Evolutionary conservation across 2,329 filamentous ascomycete genomes (phyloP), one percentile per base, ranked within the genome.

Genomic region (Epicoccum nigrum): DNA sequence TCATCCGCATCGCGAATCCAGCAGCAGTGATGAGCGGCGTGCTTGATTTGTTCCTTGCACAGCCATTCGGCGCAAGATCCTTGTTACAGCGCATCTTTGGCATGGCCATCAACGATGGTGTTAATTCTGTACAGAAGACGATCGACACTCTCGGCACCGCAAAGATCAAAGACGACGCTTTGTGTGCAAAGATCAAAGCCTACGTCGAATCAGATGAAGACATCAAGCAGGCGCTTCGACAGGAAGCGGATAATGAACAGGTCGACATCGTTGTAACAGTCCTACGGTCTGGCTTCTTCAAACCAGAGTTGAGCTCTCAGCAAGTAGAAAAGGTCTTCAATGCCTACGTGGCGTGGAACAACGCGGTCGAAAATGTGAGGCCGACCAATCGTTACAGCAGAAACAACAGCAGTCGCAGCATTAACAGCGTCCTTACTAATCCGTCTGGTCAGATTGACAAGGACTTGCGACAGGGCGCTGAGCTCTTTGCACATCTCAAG

Each of bases 1-100:
- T 96, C 38, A 97, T 99, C 66, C 86, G 93, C 49, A 91, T 97
- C 62, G 92, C 94, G 17, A 99, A 99, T 64, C 94, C 94, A 2
- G 93, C 93, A 1, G 91, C 92, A 5, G 94, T 99, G 59, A 97
- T 99, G 93, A 90, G 89, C n/a, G 89, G 89, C 16, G 87, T 97
- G 35, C 81, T 99, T 17, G 94, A 99, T 71, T 83, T 99, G 37
- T 99, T 99, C 78, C 82, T 97, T 52, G 93, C 94, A 7, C 94
- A 97, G 64, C 94, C 94, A 0, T 96, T 97, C 55, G 93, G 93
- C 16, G 83, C 92, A 1, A 85, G 92, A 44, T 97, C 92, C 9
- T 79, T 99, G 9, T 84, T 99, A 75, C 94, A 99, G 74, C 85
- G 93, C 17, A 97, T 99, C 54, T 97, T 99, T 69, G 90, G 90